Evolutionary conservation across 1,284 basidiomycete genomes (phyloP), one percentile per base, ranked within the genome.

Genomic region (Coniophora puteana): DNA sequence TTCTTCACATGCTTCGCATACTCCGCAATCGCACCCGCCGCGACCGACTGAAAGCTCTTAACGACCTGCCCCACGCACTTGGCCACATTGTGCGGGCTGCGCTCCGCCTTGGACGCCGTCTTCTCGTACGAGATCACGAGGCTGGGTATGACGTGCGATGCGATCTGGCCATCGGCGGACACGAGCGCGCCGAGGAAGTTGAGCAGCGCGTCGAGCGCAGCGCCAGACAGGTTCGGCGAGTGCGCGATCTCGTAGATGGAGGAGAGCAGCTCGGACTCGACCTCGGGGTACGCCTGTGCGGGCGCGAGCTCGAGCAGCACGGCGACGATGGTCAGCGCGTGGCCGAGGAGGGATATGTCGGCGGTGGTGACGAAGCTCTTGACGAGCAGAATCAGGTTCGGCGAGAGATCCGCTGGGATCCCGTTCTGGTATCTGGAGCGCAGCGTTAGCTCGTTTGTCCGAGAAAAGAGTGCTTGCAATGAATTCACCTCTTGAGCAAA

Each of bases 61-160:
- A 93, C 85, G 41, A 94, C 79, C 40, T 83, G 79, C 0, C 89
- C 91, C 17, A 97, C 72, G 52, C 86, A 89, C 52, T 83, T 85
- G 21, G 91, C 88, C 4, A 91, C 83, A 49, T 92, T 94, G 1
- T 70, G 65, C 8, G 72, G 66, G 43, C 72, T 83, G 12, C 69
- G 69, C 28, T 83, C 80, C 2, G 58, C 54, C 48, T 73, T 79
- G 2, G 69, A 62, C 4, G 72, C 74, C n/a, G n/a, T n/a, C 51
- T 77, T 83, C 52, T 83, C 78, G 5, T 76, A 71, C 0, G 75
- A 62, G 14, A 73, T 68, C 21, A 83, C 82, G 35, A 94, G 67
- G 51, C 76, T 84, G 0, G 81, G 83, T 7, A 89, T 77, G 10
- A 89, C 66, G 49, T 89, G 86, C 0, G 82, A 80, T 11, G 86